Evolutionary conservation across 2,329 filamentous ascomycete species (phyloP).

Genomic region (Neonectria faginata): DNA sequence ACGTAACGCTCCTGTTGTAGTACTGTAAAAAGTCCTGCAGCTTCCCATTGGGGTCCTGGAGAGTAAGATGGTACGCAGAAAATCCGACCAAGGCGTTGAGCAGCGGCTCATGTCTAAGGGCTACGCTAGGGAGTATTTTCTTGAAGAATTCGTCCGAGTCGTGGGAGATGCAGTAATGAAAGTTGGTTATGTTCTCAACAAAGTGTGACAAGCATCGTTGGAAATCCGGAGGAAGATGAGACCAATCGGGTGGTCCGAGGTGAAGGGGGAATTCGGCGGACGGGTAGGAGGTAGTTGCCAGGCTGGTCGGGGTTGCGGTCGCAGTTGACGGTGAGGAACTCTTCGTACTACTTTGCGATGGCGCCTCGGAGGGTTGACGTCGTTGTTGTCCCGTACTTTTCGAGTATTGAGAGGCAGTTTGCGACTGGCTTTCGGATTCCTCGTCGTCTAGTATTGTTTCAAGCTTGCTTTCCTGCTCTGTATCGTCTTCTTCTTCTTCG

Average conservation of each 20-base stretch:
- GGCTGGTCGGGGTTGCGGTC: conserved; percentile 51
- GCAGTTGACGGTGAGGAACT: conserved; percentile 66
- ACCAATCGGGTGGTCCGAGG: conserved; percentile 59
- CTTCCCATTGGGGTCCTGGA: conserved; percentile 76
- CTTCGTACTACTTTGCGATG: conserved; percentile 63
- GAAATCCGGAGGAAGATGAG: conserved; percentile 74
- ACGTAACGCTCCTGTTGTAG: conserved; percentile 87
- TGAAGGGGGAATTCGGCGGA: conserved; percentile 43
- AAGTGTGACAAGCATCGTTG: conserved; percentile 85
- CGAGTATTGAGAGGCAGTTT: conserved; percentile 32
- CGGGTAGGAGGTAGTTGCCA: conserved; percentile 46
- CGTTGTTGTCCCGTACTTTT: conserved; percentile 20
- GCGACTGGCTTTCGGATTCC: conserved; percentile 55
- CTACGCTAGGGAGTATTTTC: conserved; percentile 76
- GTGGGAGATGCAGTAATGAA: conserved; percentile 84
- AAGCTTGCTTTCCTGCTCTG: conserved; percentile 57
- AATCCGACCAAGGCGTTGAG: conserved; percentile 91
- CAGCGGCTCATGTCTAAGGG: conserved; percentile 79
- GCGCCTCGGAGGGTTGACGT: conserved; percentile 65
- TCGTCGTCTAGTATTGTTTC: conserved; percentile 68
- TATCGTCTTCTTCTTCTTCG: conserved; percentile 52
- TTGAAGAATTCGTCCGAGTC: conserved; percentile 81
- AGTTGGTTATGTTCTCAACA: conserved; percentile 78
- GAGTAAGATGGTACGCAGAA: conserved; percentile 84
- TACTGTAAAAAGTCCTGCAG: conserved; percentile 87